Percentiles rank a stretch among this genome's conserved stretches.
Evolutionary conservation across 2,329 filamentous ascomycete species (phyloP).

Genomic region (Aciculosporium take): DNA sequence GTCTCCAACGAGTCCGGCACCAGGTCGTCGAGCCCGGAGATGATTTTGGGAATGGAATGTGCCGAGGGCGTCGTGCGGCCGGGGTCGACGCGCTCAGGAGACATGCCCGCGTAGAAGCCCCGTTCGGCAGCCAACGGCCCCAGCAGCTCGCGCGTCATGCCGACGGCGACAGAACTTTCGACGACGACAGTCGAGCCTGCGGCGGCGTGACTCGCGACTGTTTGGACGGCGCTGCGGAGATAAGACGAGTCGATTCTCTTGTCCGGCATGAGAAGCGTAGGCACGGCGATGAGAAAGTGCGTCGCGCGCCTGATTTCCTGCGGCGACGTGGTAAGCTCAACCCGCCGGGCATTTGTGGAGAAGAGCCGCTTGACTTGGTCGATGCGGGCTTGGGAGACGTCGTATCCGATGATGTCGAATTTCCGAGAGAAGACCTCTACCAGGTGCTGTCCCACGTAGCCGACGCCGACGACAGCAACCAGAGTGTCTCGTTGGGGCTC

Average conservation of each 20-base stretch:
- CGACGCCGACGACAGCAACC: slow-evolving; percentile 36
- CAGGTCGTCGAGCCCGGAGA: slow-evolving; percentile 36
- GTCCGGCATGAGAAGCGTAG: slow-evolving; percentile 33
- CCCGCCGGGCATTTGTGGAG: slow-evolving; percentile 13
- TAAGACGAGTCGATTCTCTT: slow-evolving; percentile 33
- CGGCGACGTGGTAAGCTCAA: slow-evolving; percentile 24
- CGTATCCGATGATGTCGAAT: slow-evolving; percentile 32
- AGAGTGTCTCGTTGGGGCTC: slow-evolving; percentile 14
- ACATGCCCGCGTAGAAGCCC: slow-evolving; percentile 34
- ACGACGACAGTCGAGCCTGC: slow-evolving; percentile 34
- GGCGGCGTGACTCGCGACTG: slow-evolving; percentile 26
- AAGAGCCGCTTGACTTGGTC: slow-evolving; percentile 18
- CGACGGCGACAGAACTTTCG: slow-evolving; percentile 39
- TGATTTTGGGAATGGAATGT: slow-evolving; percentile 34
- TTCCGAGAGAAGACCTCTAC: slow-evolving; percentile 26
- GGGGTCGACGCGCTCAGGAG: slow-evolving; percentile 38
- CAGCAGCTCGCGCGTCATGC: slow-evolving; percentile 37
- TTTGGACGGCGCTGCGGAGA: slow-evolving; percentile 27
- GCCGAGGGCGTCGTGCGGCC: slow-evolving; percentile 27
- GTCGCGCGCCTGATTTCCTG: slow-evolving; percentile 27
- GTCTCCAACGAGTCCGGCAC: slow-evolving; percentile 28
- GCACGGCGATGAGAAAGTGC: slow-evolving; percentile 40
- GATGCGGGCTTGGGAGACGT: slow-evolving; percentile 28
- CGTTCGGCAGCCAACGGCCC: slow-evolving; percentile 27
- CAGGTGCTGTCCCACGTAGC: slow-evolving; percentile 38